A percentile compares a stretch with the other conserved stretches of the same genome.
These are phyloP conservation scores for Astragalus membranaceus DNA, from an alignment of 306 rosid species.

Conservation along the genomic window DNA sequence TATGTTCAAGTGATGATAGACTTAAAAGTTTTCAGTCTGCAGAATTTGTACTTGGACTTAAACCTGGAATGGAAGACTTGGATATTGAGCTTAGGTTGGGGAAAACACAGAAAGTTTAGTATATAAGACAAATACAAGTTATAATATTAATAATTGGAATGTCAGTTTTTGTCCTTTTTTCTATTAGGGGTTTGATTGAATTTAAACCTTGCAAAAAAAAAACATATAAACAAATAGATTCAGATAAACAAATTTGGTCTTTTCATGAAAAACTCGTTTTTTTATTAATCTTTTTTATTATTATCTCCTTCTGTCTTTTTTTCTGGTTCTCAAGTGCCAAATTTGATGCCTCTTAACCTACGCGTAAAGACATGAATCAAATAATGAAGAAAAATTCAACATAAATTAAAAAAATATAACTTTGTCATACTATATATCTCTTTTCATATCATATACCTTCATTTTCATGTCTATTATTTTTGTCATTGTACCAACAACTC, in stretches of 20 bases:
- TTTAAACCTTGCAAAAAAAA: slow-evolving; percentile 13
- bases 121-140: neutral
- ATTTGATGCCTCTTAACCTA: slow-evolving; percentile 14
- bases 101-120: slow-evolving; percentile 37
- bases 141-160: neutral
- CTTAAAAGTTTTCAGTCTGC: slow-evolving; percentile 31
- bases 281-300: neutral
- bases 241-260: neutral
- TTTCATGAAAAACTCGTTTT: neutral
- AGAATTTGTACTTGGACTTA: slow-evolving; percentile 28
- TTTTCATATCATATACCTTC: neutral
- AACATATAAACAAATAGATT: neutral
- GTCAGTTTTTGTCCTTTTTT: slow-evolving; percentile 9
- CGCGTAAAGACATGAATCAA: slow-evolving; percentile 20
- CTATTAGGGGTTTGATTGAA: slow-evolving; percentile 14
- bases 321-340: neutral
- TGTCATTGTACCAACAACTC: neutral
- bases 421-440: neutral
- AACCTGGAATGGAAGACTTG: slow-evolving; percentile 48
- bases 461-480: neutral
- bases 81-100: slow-evolving; percentile 97
- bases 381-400: slow-evolving; percentile 6
- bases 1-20: slow-evolving; percentile 36
- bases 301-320: neutral
- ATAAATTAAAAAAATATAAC: neutral